phyloP scores from a whole-genome alignment of 495 filamentous ascomycete species.

The Tuber calosporum region DNA sequence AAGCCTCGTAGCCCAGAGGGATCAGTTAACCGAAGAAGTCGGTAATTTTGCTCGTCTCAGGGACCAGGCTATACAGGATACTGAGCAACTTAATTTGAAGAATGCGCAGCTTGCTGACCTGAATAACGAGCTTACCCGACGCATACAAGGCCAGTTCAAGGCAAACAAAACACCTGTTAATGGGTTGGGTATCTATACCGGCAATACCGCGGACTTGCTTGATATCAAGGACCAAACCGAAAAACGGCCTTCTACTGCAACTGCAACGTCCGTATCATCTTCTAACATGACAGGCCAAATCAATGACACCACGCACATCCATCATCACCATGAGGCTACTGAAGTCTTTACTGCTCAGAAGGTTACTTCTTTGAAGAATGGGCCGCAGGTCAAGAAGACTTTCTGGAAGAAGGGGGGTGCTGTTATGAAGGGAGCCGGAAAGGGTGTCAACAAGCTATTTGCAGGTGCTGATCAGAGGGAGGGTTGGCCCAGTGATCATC shows the following conservation, averaged over 20 bases:
- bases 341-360: slow-evolving; percentile 74
- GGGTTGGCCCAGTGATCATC: slow-evolving; percentile 49
- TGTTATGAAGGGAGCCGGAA: slow-evolving; percentile 85
- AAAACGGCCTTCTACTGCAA: slow-evolving; percentile 30
- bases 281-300: slow-evolving; percentile 20
- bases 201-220: slow-evolving; percentile 33
- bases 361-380: slow-evolving; percentile 51
- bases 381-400: slow-evolving; percentile 56
- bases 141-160: slow-evolving; percentile 89
- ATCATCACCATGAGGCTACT: slow-evolving; percentile 48
- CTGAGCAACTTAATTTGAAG: slow-evolving; percentile 85
- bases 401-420: slow-evolving; percentile 97
- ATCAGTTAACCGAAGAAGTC: slow-evolving; percentile 74
- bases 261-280: slow-evolving; percentile 24
- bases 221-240: slow-evolving; percentile 31
- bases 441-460: slow-evolving; percentile 63
- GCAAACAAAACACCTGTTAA: slow-evolving; percentile 59
- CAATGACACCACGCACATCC: slow-evolving; percentile 17
- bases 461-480: slow-evolving; percentile 45
- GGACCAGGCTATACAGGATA: slow-evolving; percentile 87
- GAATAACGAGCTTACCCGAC: slow-evolving; percentile 89
- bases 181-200: slow-evolving; percentile 75
- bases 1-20: slow-evolving; percentile 72
- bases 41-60: slow-evolving; percentile 68
- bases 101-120: slow-evolving; percentile 88